A percentile compares a stretch with the other conserved stretches of the same genome.
These are phyloP conservation scores for Irpex sp. DNA, from an alignment of 1,284 basidiomycete species.

Conservation along the genomic window DNA sequence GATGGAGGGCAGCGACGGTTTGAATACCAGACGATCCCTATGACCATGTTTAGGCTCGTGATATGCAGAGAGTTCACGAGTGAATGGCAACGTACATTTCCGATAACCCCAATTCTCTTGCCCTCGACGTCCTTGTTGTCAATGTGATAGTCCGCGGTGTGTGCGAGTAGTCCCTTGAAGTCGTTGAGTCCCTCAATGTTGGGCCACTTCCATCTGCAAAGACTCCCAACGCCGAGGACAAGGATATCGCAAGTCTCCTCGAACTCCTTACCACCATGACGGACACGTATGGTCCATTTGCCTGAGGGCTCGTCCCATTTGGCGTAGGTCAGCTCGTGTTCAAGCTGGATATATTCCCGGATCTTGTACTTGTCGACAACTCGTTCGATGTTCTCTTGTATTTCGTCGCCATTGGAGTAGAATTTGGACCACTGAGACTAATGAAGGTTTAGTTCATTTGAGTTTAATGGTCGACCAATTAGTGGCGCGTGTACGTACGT, in stretches of 20 bases:
- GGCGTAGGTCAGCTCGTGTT: slow-evolving; percentile 46
- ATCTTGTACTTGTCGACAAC: slow-evolving; percentile 55
- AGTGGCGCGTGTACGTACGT: slow-evolving; percentile 26
- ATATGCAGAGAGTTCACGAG: not conserved
- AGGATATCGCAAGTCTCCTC: slow-evolving; percentile 16
- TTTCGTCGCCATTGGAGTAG: slow-evolving; percentile 53
- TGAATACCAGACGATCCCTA: slow-evolving; percentile 65
- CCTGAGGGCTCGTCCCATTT: slow-evolving; percentile 42
- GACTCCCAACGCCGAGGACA: slow-evolving; percentile 10
- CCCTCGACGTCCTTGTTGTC: slow-evolving; percentile 42
- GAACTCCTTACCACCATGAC: slow-evolving; percentile 16
- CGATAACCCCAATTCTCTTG: slow-evolving; percentile 58
- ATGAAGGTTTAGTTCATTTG: not conserved
- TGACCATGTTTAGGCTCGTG: not conserved
- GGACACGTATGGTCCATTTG: slow-evolving; percentile 51
- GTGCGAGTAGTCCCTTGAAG: slow-evolving; percentile 11
- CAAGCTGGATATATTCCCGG: slow-evolving; percentile 43
- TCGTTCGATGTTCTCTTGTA: slow-evolving; percentile 43
- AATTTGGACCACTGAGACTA: slow-evolving; percentile 54
- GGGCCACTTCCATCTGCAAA: slow-evolving; percentile 17
- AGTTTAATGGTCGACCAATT: not conserved
- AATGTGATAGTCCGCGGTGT: slow-evolving; percentile 51
- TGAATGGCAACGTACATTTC: slow-evolving; percentile 40
- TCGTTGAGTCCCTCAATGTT: slow-evolving; percentile 15
- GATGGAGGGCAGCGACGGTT: slow-evolving; percentile 55